Evolutionary conservation across 2,329 filamentous ascomycete species (phyloP).

Genomic region (Conoideocrella luteorostrata): DNA sequence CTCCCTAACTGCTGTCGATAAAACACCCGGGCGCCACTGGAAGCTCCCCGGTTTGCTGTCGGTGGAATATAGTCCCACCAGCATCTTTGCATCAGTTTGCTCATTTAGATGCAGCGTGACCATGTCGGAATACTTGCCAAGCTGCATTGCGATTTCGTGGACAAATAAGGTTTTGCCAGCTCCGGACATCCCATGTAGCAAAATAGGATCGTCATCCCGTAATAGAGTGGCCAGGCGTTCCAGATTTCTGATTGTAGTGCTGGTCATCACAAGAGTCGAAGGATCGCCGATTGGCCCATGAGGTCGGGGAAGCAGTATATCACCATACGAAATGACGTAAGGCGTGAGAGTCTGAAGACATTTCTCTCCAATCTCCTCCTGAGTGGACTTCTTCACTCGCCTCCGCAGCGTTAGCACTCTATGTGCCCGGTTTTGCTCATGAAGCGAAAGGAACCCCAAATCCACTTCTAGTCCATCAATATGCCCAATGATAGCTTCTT

Average conservation of each 20-base stretch:
- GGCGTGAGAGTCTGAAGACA: constrained; percentile 44
- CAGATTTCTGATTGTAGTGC: constrained; percentile 68
- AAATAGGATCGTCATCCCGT: constrained; percentile 61
- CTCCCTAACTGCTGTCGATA: constrained; percentile 90
- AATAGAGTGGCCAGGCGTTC: constrained; percentile 61
- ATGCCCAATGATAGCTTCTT: constrained; percentile 56
- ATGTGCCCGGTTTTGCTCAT: constrained; percentile 49
- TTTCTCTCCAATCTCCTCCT: constrained; percentile 9
- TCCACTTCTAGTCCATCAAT: constrained; percentile 75
- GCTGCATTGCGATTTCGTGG: constrained; percentile 70
- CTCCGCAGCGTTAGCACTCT: constrained; percentile 36
- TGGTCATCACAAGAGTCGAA: constrained; percentile 58
- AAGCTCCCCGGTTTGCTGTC: constrained; percentile 85
- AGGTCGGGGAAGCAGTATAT: constrained; percentile 61
- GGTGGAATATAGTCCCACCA: constrained; percentile 90
- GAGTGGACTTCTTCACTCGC: constrained; percentile 24
- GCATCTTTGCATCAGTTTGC: constrained; percentile 94
- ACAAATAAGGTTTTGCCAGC: constrained; percentile 86
- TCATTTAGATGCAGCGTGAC: constrained; percentile 95
- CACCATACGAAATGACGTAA: constrained; percentile 58
- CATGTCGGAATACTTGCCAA: constrained; percentile 75
- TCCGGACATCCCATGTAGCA: constrained; percentile 77
- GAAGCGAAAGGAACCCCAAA: constrained; percentile 63
- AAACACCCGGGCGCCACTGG: constrained; percentile 82
- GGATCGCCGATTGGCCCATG: constrained; percentile 38